These are phyloP conservation scores for Scleroderma citrinum DNA, from an alignment of 768 basidiomycete species.

Conservation along the genomic window DNA sequence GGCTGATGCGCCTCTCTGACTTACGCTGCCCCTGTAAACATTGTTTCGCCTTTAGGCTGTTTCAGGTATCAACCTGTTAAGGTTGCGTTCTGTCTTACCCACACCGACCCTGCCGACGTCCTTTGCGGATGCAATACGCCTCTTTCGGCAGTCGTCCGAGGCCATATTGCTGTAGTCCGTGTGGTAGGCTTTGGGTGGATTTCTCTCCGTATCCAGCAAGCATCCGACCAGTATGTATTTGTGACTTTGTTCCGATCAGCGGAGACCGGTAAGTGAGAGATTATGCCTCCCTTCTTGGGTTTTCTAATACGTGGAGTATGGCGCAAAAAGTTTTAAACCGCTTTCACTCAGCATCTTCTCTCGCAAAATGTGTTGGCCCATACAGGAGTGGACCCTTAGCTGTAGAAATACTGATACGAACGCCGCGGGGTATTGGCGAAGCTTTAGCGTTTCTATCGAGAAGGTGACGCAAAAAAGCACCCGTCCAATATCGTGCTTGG, in stretches of 20 bases:
- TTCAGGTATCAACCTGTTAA: slow-evolving; percentile 4
- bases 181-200: background rate
- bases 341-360: background rate
- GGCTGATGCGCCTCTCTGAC: slow-evolving; percentile 30
- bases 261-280: background rate
- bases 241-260: background rate
- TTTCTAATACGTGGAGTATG: background rate
- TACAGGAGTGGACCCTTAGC: slow-evolving; percentile 3
- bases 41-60: slow-evolving; percentile 8
- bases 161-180: background rate
- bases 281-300: background rate
- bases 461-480: background rate
- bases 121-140: background rate
- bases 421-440: slow-evolving; percentile 25
- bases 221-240: background rate
- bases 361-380: background rate
- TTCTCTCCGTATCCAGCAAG: background rate
- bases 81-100: background rate
- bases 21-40: slow-evolving; percentile 8
- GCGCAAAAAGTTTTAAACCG: background rate
- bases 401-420: slow-evolving; percentile 16
- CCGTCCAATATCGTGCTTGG: background rate
- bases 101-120: background rate
- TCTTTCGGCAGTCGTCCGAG: background rate
- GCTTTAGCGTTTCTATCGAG: slow-evolving; percentile 8